Percentiles rank a stretch among this genome's conserved stretches.
These are phyloP conservation scores for Agaricus blazei DNA, from an alignment of 768 basidiomycete species.

Conservation along the genomic window DNA sequence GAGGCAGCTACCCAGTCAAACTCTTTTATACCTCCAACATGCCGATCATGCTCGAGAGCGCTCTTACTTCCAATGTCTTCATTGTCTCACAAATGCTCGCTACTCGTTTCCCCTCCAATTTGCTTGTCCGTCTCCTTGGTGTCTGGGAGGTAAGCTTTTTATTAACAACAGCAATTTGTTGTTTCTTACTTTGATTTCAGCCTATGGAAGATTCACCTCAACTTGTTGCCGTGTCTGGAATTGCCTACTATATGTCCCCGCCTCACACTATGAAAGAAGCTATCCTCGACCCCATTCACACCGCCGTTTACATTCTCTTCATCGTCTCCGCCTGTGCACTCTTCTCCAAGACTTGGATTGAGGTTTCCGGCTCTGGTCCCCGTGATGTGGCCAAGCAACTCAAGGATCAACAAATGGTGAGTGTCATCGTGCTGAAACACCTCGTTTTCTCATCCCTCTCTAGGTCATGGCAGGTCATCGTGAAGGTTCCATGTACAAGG, in stretches of 20 bases:
- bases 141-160: slow-evolving; percentile 86
- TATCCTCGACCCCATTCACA: slow-evolving; percentile 91
- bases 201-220: slow-evolving; percentile 94
- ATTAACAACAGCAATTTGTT: background rate
- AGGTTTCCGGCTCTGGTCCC: slow-evolving; percentile 94
- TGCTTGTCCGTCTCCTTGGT: slow-evolving; percentile 86
- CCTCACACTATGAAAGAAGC: slow-evolving; percentile 91
- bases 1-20: slow-evolving; percentile 94
- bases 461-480: slow-evolving; percentile 86
- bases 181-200: slow-evolving; percentile 33
- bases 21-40: slow-evolving; percentile 99
- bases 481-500: slow-evolving; percentile 99
- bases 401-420: slow-evolving; percentile 97
- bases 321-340: slow-evolving; percentile 92
- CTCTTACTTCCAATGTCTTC: slow-evolving; percentile 91
- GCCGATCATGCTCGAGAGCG: slow-evolving; percentile 99
- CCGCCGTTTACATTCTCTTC: slow-evolving; percentile 84
- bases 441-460: background rate
- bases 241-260: slow-evolving; percentile 97
- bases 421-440: slow-evolving; percentile 9
- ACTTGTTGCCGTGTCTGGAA: slow-evolving; percentile 82
- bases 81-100: slow-evolving; percentile 96
- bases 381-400: slow-evolving; percentile 96
- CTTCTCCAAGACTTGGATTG: slow-evolving; percentile 99
- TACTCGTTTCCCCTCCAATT: slow-evolving; percentile 83